Percentiles rank a stretch among this genome's conserved stretches.
Evolutionary conservation across 208 protist species (phyloP).

Genomic region (Kentomonas sorsogonicus): DNA sequence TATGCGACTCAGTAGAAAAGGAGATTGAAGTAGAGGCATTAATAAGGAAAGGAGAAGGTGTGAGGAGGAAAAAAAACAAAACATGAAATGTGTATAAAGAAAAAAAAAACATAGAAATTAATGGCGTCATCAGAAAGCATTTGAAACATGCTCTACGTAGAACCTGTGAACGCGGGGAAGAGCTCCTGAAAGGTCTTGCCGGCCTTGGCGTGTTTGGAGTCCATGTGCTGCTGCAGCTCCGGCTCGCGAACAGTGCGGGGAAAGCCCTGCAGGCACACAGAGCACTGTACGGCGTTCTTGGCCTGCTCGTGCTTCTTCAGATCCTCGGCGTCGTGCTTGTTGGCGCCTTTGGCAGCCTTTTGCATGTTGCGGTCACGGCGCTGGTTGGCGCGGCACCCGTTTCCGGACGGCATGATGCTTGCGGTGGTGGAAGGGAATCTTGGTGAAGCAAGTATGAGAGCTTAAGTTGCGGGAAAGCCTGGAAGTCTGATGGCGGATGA

Average conservation of each 20-base stretch:
- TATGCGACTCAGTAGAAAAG: too few species aligned
- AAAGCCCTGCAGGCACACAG: slow-evolving; percentile 68
- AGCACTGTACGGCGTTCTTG: slow-evolving; percentile 74
- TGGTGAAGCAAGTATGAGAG: neutral
- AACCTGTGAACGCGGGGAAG: slow-evolving; percentile 46
- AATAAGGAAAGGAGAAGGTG: too few species aligned
- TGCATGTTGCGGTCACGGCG: slow-evolving; percentile 52
- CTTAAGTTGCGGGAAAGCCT: neutral
- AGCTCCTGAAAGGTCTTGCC: slow-evolving; percentile 53
- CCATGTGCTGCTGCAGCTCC: slow-evolving; percentile 71
- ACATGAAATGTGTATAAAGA: too few species aligned
- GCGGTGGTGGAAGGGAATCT: neutral
- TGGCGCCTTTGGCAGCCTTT: slow-evolving; percentile 28
- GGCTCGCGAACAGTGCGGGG: slow-evolving; percentile 58
- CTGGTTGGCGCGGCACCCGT: slow-evolving; percentile 63
- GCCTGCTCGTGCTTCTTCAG: slow-evolving; percentile 70
- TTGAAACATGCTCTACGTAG: neutral
- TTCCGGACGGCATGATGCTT: slow-evolving; percentile 62
- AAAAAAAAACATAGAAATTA: slow-evolving; percentile 9
- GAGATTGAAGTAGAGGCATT: too few species aligned
- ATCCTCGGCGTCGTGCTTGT: slow-evolving; percentile 50
- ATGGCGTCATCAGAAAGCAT: neutral
- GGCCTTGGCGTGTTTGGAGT: slow-evolving; percentile 53
- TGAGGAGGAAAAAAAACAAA: too few species aligned
- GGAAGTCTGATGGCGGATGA: neutral